These are phyloP conservation scores for Hyphochytrium catenoides DNA, from an alignment of 352 stramenopile species.

Conservation along the genomic window DNA sequence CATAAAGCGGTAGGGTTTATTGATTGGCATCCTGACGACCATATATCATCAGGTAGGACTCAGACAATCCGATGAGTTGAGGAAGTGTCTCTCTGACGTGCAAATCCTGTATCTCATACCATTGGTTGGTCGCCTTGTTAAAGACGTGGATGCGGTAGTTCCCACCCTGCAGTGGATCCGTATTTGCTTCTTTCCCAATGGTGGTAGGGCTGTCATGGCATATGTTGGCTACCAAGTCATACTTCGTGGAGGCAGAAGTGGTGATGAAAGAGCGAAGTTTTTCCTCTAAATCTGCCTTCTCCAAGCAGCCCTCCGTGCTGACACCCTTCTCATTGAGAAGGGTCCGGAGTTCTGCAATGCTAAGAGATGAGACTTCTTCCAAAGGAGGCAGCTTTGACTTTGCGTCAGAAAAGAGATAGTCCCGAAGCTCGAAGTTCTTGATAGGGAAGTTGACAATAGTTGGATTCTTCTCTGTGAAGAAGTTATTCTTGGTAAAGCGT, in stretches of 20 bases:
- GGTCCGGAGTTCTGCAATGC: too few relatives aligned
- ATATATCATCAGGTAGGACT: slow-evolving; percentile 76
- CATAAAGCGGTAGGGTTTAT: too few relatives aligned
- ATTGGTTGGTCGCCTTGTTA: slow-evolving; percentile 80
- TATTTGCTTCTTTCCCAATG: slow-evolving; percentile 67
- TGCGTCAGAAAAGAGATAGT: too few relatives aligned
- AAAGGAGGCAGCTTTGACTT: too few relatives aligned
- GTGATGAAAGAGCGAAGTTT: slow-evolving; percentile 19
- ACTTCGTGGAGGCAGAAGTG: slow-evolving; percentile 47
- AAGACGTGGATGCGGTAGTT: slow-evolving; percentile 89
- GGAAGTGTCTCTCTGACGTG: slow-evolving; percentile 91
- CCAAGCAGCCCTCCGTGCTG: slow-evolving; percentile 28
- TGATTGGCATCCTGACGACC: slow-evolving; percentile 19
- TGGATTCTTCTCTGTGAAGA: slow-evolving; percentile 96
- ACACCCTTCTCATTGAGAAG: too few relatives aligned
- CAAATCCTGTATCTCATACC: slow-evolving; percentile 97
- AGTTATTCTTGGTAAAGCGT: slow-evolving; percentile 93
- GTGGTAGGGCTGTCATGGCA: slow-evolving; percentile 84
- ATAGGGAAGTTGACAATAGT: slow-evolving; percentile 98
- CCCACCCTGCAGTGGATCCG: slow-evolving; percentile 80
- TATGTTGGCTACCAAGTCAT: slow-evolving; percentile 93
- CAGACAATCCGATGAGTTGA: slow-evolving; percentile 89
- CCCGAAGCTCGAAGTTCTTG: slow-evolving; percentile 89
- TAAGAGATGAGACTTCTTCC: too few relatives aligned
- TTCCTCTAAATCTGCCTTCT: slow-evolving; percentile 43